Percentiles rank a stretch among this genome's conserved stretches.
These are phyloP conservation scores for Calonectria hawksworthii DNA, from an alignment of 2,329 filamentous ascomycete genomes.

Conservation along the genomic window DNA sequence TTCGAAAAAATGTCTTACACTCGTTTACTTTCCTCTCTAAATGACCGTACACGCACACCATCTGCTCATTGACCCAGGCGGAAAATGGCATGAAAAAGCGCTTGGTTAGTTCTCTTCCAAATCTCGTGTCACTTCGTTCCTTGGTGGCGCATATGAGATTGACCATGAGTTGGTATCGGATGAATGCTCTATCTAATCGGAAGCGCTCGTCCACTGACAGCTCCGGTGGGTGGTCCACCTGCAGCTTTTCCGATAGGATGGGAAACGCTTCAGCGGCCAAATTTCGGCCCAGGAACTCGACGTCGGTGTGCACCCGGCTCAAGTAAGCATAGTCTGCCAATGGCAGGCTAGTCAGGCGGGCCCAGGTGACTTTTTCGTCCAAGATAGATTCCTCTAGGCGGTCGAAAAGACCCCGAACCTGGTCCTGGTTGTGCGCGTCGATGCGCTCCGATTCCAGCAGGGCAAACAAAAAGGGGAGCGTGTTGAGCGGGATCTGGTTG, in stretches of 20 bases:
- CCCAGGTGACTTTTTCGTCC: not conserved
- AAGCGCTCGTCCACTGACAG: not conserved
- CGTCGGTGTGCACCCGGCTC: not conserved
- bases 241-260: not conserved
- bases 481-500: not conserved
- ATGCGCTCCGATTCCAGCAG: not conserved
- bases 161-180: not conserved
- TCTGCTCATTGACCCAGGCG: not conserved
- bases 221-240: not conserved
- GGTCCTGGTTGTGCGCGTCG: not conserved
- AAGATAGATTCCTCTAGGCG: not conserved
- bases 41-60: not conserved
- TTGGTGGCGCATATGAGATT: not conserved
- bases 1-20: not conserved
- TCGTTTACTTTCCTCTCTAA: not conserved
- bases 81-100: not conserved
- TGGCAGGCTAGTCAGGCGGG: not conserved
- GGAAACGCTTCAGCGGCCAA: not conserved
- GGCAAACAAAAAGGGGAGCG: not conserved
- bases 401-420: not conserved
- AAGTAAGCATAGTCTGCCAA: not conserved
- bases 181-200: not conserved
- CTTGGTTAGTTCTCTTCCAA: not conserved
- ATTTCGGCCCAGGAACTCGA: not conserved
- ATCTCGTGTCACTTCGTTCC: not conserved